Base-by-base conservation (phyloP, 1,139 yeast genomes). In the Geotrichum fermentans region DNA sequence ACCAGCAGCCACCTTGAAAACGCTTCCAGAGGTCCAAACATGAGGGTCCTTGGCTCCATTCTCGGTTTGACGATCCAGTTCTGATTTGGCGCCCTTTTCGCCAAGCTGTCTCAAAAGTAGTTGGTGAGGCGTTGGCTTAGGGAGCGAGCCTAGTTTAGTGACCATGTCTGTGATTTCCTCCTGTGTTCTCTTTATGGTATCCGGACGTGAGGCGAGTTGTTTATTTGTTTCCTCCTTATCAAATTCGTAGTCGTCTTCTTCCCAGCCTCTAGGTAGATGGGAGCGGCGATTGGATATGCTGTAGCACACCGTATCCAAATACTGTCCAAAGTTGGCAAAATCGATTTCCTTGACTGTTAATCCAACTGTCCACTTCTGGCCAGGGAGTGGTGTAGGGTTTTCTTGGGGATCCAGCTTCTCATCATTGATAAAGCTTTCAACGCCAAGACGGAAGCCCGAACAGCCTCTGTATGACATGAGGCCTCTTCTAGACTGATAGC, bases 61-160 rank as follows among this genome's bases (percentile, higher is more conserved):
- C 45, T 41, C 30, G 29, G 28, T 42, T 21, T 51, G 50, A 39
- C 51, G 39, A 24, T 43, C 47, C 18, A 39, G 35, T 34, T 51
- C 54, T 18, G 52, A 45, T 17, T 40, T 32, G 18, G 47, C 45
- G 26, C 61, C 67, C 38, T 55, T 55, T 29, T 52, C 51, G 39
- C 59, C 58, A 14, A 60, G 52, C 33, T 43, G 39, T 13, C 71
- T 52, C 41, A 66, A 50, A 22, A 52, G 40, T 16, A 50, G 42
- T 45, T 67, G 70, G 13, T 59, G 49, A 14, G 52, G 43, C 16
- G 59, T 56, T 1, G 71, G 69, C 16, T 58, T 56, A 2, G 57
- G 58, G 20, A 67, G 53, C 24, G 54, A 54, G 14, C 55, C 52
- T 17, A 66, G 50, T 29, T 52, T 52, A n/a, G 40, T 50, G 4